A percentile compares a stretch with the other conserved stretches of the same genome.
Evolutionary conservation across 345 rosid species (phyloP).

Genomic region (Murraya paniculata): DNA sequence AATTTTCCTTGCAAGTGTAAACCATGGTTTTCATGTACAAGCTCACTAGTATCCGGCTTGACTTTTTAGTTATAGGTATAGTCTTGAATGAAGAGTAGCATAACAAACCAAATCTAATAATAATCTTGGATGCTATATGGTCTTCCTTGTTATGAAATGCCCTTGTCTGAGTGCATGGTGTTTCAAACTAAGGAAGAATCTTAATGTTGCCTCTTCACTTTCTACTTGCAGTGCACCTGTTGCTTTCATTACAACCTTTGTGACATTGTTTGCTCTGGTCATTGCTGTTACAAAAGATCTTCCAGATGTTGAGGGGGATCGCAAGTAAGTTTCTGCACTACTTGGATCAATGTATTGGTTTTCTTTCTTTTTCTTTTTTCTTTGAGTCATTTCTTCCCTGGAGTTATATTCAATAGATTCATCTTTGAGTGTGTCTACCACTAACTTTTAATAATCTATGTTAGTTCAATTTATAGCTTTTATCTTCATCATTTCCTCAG

Average conservation of each 20-base stretch:
- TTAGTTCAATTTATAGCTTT: neutral
- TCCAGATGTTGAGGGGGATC: constrained; percentile 96
- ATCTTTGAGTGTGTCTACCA: neutral
- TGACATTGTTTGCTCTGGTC: constrained; percentile 84
- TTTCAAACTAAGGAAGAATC: constrained; percentile 6
- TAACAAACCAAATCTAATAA: neutral
- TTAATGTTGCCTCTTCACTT: constrained; percentile 12
- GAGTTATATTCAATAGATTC: neutral
- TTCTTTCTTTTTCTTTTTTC: constrained; percentile 8
- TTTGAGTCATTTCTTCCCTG: neutral
- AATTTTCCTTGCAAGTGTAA: neutral
- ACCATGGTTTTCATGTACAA: neutral
- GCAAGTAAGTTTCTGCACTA: constrained; percentile 57
- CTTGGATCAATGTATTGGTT: neutral
- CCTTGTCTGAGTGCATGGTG: neutral
- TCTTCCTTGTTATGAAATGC: neutral
- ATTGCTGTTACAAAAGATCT: constrained; percentile 97
- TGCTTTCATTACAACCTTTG: constrained; percentile 93
- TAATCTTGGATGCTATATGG: neutral
- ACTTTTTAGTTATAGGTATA: neutral
- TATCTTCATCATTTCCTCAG: constrained; percentile 2
- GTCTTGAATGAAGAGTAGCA: neutral
- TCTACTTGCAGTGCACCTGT: constrained; percentile 73
- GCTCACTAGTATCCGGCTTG: neutral
- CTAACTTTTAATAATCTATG: neutral